A percentile compares a stretch with the other conserved stretches of the same genome.
phyloP scores from a whole-genome alignment of 805 yeast genomes.

The Candida michaelii region DNA sequence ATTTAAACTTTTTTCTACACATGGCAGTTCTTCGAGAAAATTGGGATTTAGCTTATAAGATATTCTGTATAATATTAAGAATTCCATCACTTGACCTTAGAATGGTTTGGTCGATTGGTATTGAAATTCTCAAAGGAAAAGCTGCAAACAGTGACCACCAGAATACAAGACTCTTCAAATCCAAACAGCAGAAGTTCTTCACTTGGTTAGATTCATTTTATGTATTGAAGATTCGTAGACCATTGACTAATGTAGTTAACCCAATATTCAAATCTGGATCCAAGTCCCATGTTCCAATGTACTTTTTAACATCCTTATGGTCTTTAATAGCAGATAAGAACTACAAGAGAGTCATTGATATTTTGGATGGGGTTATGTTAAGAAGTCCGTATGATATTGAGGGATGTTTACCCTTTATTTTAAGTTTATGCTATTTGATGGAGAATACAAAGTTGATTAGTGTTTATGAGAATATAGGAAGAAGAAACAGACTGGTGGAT shows the following conservation, averaged over 20 bases:
- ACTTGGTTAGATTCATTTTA: constrained; percentile 36
- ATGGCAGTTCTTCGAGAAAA: constrained; percentile 45
- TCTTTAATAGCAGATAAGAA: constrained; percentile 35
- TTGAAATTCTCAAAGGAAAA: constrained; percentile 46
- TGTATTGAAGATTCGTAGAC: constrained; percentile 15
- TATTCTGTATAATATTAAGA: constrained; percentile 51
- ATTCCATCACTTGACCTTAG: constrained; percentile 52
- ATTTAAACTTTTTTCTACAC: constrained; percentile 49
- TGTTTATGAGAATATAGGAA: constrained; percentile 8
- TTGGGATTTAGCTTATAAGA: constrained; percentile 57
- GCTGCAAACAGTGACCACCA: background rate
- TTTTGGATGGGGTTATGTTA: constrained; percentile 36
- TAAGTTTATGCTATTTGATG: constrained; percentile 28
- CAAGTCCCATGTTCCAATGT: constrained; percentile 40
- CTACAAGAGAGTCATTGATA: constrained; percentile 31
- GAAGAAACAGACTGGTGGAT: background rate
- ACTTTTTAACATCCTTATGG: constrained; percentile 44
- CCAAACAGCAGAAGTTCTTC: constrained; percentile 28
- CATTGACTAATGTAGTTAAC: constrained; percentile 20
- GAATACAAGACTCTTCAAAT: constrained; percentile 3
- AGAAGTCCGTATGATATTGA: constrained; percentile 44
- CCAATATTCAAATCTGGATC: constrained; percentile 44
- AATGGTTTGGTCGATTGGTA: constrained; percentile 63
- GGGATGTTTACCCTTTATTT: constrained; percentile 39
- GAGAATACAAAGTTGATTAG: constrained; percentile 23